A percentile compares a stretch with the other conserved stretches of the same genome.
Evolutionary conservation across 2,329 filamentous ascomycete genomes (phyloP).

Genomic region (Epichloe sibirici): DNA sequence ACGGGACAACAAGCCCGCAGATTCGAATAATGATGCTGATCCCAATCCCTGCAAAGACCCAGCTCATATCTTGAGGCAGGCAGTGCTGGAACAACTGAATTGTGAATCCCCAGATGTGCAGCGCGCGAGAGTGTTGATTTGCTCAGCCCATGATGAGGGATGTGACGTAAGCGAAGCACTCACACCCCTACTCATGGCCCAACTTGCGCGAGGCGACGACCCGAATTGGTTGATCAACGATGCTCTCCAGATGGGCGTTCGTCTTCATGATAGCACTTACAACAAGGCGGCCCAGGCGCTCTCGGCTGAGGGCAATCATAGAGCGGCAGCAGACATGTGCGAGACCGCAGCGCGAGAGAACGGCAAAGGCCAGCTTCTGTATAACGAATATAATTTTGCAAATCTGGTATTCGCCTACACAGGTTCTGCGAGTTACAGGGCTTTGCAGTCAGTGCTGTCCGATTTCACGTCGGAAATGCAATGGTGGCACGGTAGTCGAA

Average conservation of each 20-base stretch:
- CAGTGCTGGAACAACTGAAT: conserved; percentile 30
- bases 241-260: conserved; percentile 15
- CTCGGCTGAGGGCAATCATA: conserved; percentile 16
- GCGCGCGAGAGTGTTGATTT: conserved; percentile 27
- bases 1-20: conserved; percentile 21
- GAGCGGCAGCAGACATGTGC: conserved; percentile 21
- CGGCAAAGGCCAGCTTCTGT: conserved; percentile 23
- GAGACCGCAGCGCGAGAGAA: conserved; percentile 24
- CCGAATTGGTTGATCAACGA: conserved; percentile 15
- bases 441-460: conserved; percentile 18
- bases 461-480: conserved; percentile 18
- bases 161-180: conserved; percentile 29
- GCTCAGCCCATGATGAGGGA: conserved; percentile 25
- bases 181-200: conserved; percentile 26
- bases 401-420: conserved; percentile 24
- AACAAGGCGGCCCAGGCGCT: conserved; percentile 23
- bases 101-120: conserved; percentile 16
- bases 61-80: conserved; percentile 27
- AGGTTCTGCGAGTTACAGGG: conserved; percentile 18
- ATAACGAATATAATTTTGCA: conserved; percentile 26
- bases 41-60: neutral
- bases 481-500: conserved; percentile 25
- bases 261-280: conserved; percentile 24
- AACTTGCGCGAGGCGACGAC: conserved; percentile 22
- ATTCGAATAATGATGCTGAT: neutral